Evolutionary conservation across 192 early-diverging fungal genomes (phyloP).

Genomic region (Jimgerdemannia lactiflua): DNA sequence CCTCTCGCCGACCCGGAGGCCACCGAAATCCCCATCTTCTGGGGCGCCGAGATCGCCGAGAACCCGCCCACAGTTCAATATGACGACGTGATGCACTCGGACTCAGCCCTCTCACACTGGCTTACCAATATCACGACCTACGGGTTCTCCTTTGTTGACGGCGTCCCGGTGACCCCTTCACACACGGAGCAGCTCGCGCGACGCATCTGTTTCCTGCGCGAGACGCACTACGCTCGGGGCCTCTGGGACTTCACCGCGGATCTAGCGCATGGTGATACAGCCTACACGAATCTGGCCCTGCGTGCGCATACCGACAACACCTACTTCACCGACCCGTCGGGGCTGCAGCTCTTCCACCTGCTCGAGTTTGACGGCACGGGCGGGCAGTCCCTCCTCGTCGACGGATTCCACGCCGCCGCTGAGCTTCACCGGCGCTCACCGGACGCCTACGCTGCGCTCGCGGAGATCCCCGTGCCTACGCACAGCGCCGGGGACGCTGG

Average conservation of each 20-base stretch:
- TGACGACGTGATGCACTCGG: constrained; percentile 64
- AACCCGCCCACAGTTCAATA: constrained; percentile 45
- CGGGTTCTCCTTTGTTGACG: constrained; percentile 74
- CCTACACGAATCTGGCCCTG: constrained; percentile 70
- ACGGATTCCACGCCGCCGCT: constrained; percentile 72
- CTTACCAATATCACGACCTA: constrained; percentile 62
- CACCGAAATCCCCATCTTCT: constrained; percentile 5
- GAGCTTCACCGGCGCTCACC: constrained; percentile 55
- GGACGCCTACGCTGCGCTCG: constrained; percentile 58
- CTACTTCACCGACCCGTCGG: constrained; percentile 84
- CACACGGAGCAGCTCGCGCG: constrained; percentile 65
- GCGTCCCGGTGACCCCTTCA: constrained; percentile 57
- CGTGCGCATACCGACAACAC: constrained; percentile 84
- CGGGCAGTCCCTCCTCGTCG: constrained; percentile 75
- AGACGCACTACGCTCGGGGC: constrained; percentile 69
- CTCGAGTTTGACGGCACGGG: constrained; percentile 66
- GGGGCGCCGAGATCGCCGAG: constrained; percentile 25
- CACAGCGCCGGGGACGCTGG: constrained; percentile 75
- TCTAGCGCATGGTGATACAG: constrained; percentile 78
- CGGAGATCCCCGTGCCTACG: constrained; percentile 53
- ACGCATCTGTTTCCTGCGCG: constrained; percentile 70
- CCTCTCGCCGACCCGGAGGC: constrained; percentile 26
- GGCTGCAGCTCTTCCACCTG: constrained; percentile 81
- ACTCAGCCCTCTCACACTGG: constrained; percentile 69
- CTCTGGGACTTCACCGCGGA: constrained; percentile 81